These are phyloP conservation scores for Vaccinium macrocarpon DNA, from an alignment of 148 eudicot genomes.

Conservation along the genomic window DNA sequence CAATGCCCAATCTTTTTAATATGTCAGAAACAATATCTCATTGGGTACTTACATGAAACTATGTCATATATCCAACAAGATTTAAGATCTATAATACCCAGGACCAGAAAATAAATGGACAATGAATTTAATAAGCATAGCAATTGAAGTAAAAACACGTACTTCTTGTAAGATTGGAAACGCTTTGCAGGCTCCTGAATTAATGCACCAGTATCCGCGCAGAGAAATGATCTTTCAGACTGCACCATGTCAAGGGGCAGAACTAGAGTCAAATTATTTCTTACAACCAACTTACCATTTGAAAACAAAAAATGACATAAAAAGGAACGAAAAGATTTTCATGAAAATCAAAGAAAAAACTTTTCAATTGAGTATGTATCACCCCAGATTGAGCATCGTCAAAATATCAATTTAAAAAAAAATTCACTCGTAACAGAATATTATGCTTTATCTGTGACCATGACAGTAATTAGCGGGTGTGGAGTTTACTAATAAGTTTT, in stretches of 20 bases:
- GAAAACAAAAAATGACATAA: not conserved
- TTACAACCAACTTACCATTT: not conserved
- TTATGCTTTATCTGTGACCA: not conserved
- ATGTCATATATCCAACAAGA: not conserved
- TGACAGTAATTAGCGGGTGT: not conserved
- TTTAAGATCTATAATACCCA: not conserved
- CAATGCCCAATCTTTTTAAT: not conserved
- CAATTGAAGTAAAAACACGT: not conserved
- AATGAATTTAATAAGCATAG: not conserved
- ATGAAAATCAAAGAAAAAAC: not conserved
- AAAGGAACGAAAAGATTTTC: not conserved
- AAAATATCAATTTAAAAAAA: not conserved
- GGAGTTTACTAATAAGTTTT: not conserved
- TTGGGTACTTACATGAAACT: not conserved
- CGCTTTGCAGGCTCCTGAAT: conserved; percentile 69
- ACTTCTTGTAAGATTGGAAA: conserved; percentile 71
- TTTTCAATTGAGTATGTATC: not conserved
- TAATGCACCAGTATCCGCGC: conserved; percentile 91
- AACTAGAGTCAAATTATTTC: conserved; percentile 18
- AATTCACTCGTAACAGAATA: not conserved
- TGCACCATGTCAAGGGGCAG: conserved; percentile 28
- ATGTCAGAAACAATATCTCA: not conserved
- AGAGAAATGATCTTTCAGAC: conserved; percentile 86
- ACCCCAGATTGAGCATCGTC: not conserved
- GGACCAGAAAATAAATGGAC: not conserved